A percentile compares a stretch with the other conserved stretches of the same genome.
Conservation (phyloP, 164 flowering plant species). For the Sedum album region DNA sequence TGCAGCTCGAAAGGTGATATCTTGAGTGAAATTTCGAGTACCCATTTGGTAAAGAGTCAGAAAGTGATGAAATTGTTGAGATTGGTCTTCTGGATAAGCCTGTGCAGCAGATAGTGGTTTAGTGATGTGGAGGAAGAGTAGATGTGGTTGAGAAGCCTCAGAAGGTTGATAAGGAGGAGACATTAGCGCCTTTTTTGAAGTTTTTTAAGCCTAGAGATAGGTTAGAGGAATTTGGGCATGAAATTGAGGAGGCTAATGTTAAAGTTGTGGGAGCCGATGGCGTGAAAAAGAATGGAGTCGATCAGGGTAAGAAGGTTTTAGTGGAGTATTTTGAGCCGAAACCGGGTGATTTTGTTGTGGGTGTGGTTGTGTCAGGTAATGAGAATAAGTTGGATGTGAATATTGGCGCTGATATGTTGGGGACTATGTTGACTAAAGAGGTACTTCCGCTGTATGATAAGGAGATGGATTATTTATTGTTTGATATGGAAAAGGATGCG, state of each 20-base stretch:
- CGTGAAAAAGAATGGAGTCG: conserved; percentile 13
- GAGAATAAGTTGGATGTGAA: conserved; percentile 91
- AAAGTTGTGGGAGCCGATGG: conserved; percentile 13
- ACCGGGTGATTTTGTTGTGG: conserved; percentile 84
- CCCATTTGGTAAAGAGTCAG: conserved; percentile 26
- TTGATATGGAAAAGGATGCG: conserved; percentile 55
- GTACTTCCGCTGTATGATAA: conserved; percentile 79
- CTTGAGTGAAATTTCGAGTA: conserved; percentile 24
- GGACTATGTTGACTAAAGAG: conserved; percentile 91
- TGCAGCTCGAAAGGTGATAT: conserved; percentile 28
- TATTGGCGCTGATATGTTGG: conserved; percentile 76
- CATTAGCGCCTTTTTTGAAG: conserved; percentile 73
- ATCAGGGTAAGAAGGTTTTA: conserved; percentile 22
- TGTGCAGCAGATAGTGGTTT: conserved; percentile 15
- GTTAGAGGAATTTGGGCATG: conserved; percentile 16
- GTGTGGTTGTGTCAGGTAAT: conserved; percentile 92
- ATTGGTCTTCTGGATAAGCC: conserved; percentile 61
- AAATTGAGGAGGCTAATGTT: conserved; percentile 16
- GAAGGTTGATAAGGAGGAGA: conserved; percentile 38
- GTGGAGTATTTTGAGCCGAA: conserved; percentile 87
- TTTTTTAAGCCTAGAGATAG: conserved; percentile 52
- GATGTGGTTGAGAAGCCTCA: conserved; percentile 11
- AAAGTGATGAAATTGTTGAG: conserved; percentile 22
- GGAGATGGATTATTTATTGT: conserved; percentile 56
- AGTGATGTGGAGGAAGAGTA: conserved; percentile 19